phyloP scores from a whole-genome alignment of 1,284 basidiomycete genomes.

The Phaffia rhodozyma region DNA sequence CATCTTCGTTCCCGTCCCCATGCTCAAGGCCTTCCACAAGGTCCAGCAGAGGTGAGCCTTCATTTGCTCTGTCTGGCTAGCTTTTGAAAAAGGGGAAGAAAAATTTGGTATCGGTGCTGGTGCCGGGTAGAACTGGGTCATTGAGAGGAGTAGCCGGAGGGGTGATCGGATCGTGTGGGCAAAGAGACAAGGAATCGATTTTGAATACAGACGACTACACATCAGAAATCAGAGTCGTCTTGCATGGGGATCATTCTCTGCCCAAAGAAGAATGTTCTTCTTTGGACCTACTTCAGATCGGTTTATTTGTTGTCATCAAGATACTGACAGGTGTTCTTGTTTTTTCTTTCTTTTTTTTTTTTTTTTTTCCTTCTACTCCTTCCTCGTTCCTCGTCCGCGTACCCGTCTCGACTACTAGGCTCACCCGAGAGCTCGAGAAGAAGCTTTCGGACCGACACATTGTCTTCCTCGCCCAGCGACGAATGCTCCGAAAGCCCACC shows the following conservation, averaged over 20 bases:
- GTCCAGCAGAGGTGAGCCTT: conserved; percentile 80
- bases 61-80: background rate
- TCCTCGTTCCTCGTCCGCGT: conserved; percentile 12
- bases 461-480: conserved; percentile 96
- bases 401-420: conserved; percentile 42
- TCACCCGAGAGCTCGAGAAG: conserved; percentile 99
- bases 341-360: conserved; percentile 14
- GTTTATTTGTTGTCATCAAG: no score
- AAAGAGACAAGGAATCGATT: no score
- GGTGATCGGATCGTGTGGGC: background rate
- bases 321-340: conserved; percentile 2
- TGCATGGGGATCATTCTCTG: background rate
- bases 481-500: conserved; percentile 95
- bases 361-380: background rate
- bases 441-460: conserved; percentile 95
- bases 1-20: conserved; percentile 94
- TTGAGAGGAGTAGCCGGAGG: background rate
- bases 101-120: background rate
- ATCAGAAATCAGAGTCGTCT: background rate
- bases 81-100: background rate
- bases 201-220: no score
- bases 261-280: background rate
- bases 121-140: background rate
- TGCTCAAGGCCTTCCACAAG: conserved; percentile 98
- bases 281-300: background rate